These are phyloP conservation scores for Umbelopsis sp. DNA, from an alignment of 192 early-diverging fungal genomes.

Conservation along the genomic window DNA sequence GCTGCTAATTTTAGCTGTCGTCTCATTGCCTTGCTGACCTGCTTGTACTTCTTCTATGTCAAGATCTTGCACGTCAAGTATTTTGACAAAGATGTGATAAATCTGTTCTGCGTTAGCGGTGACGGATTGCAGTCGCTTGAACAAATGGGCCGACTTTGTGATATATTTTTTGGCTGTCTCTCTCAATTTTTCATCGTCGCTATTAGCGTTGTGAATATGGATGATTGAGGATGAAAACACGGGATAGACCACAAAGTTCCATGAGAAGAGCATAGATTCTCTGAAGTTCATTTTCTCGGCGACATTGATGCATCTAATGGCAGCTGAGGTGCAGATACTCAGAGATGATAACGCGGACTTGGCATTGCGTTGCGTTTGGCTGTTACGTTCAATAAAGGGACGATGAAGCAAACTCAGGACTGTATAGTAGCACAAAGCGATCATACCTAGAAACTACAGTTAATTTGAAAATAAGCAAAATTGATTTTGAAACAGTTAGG, in stretches of 20 bases:
- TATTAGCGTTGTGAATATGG: slow-evolving; percentile 32
- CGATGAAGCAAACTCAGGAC: slow-evolving; percentile 56
- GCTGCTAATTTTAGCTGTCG: not conserved
- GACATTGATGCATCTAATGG: slow-evolving; percentile 36
- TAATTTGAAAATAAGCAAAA: not conserved
- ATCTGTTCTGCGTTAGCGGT: slow-evolving; percentile 4
- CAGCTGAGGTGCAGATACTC: slow-evolving; percentile 42
- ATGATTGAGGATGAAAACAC: slow-evolving; percentile 40
- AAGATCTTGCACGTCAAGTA: slow-evolving; percentile 4
- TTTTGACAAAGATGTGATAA: slow-evolving; percentile 10
- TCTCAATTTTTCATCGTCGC: slow-evolving; percentile 21
- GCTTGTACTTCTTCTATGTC: slow-evolving; percentile 1
- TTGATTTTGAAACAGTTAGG: not conserved
- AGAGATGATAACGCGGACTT: slow-evolving; percentile 36
- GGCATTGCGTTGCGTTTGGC: slow-evolving; percentile 21
- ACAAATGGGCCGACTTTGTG: slow-evolving; percentile 25
- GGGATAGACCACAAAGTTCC: slow-evolving; percentile 43
- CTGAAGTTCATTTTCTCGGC: slow-evolving; percentile 42
- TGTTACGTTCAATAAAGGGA: slow-evolving; percentile 48
- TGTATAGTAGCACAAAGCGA: slow-evolving; percentile 54
- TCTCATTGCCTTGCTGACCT: not conserved
- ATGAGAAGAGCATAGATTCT: slow-evolving; percentile 35
- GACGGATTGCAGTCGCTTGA: slow-evolving; percentile 25
- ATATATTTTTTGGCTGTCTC: slow-evolving; percentile 32
- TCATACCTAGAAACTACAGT: slow-evolving; percentile 20